A percentile compares a stretch with the other conserved stretches of the same genome.
These are phyloP conservation scores for Aspergillus panamensis DNA, from an alignment of 495 filamentous ascomycete species.

Conservation along the genomic window DNA sequence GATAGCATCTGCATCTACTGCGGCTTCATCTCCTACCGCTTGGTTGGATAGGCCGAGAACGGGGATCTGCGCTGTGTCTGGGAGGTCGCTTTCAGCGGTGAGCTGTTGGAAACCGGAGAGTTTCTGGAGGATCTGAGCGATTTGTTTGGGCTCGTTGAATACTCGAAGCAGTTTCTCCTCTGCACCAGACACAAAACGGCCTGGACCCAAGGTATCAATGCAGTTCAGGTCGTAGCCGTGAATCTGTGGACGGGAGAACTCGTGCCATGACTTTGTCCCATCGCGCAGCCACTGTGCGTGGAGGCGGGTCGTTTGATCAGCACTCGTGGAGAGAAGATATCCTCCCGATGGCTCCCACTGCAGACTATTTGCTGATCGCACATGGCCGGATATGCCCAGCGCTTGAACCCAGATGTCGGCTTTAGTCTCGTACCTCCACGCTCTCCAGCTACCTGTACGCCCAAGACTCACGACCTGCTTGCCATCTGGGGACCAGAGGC, in stretches of 20 bases:
- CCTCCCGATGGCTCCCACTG: slow-evolving; percentile 80
- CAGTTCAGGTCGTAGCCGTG: slow-evolving; percentile 99
- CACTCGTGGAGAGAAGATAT: slow-evolving; percentile 83
- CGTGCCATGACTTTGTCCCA: slow-evolving; percentile 71
- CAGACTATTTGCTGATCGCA: slow-evolving; percentile 70
- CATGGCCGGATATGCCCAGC: slow-evolving; percentile 80
- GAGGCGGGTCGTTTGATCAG: slow-evolving; percentile 92
- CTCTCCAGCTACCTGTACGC: slow-evolving; percentile 88
- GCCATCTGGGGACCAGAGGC: slow-evolving; percentile 84
- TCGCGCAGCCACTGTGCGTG: slow-evolving; percentile 76
- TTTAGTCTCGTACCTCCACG: slow-evolving; percentile 60
- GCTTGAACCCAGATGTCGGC: slow-evolving; percentile 69
- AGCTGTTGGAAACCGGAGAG: slow-evolving; percentile 58
- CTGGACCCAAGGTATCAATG: slow-evolving; percentile 65
- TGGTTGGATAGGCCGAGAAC: slow-evolving; percentile 97
- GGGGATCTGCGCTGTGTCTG: slow-evolving; percentile 88
- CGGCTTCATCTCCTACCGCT: slow-evolving; percentile 58
- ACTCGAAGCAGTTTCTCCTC: slow-evolving; percentile 96
- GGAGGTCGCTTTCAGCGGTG: slow-evolving; percentile 47
- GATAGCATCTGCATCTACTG: slow-evolving; percentile 49
- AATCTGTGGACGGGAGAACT: slow-evolving; percentile 92
- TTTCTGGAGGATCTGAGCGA: slow-evolving; percentile 66
- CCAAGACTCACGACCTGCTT: slow-evolving; percentile 73
- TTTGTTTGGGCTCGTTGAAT: slow-evolving; percentile 83
- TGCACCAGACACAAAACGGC: slow-evolving; percentile 88